Conservation (phyloP, 768 basidiomycete species). For the Boletus fagicola region DNA sequence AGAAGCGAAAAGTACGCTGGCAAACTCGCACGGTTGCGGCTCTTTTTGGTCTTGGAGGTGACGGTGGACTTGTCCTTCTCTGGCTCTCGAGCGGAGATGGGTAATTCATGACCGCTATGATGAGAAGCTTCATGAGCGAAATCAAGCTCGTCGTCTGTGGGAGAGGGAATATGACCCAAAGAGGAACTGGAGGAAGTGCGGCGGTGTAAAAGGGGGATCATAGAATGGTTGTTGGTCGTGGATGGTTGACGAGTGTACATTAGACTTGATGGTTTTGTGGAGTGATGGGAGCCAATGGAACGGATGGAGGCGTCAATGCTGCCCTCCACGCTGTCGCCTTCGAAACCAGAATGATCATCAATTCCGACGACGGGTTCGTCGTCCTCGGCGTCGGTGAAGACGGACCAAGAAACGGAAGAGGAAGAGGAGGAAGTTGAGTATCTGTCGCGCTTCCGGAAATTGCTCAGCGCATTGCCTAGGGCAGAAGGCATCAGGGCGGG, state of each 20-base stretch:
- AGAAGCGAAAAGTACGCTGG: constrained; percentile 76
- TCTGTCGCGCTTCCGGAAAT: constrained; percentile 45
- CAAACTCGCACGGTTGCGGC: constrained; percentile 68
- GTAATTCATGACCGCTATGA: constrained; percentile 32
- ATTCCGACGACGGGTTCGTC: constrained; percentile 36
- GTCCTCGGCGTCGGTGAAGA: constrained; percentile 63
- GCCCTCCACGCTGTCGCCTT: constrained; percentile 34
- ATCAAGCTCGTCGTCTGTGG: constrained; percentile 43
- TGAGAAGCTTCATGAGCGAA: constrained; percentile 37
- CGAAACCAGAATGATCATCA: constrained; percentile 34
- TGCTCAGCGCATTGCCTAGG: constrained; percentile 54
- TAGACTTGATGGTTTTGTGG: constrained; percentile 44
- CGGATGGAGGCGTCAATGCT: constrained; percentile 44
- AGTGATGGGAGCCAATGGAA: constrained; percentile 37
- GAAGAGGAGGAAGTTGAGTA: constrained; percentile 64
- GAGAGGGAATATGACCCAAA: constrained; percentile 32
- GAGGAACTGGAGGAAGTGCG: constrained; percentile 46
- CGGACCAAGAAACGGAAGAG: constrained; percentile 66
- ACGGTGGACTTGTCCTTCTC: constrained; percentile 30
- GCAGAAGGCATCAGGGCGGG: constrained; percentile 60
- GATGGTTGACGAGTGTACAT: constrained; percentile 71
- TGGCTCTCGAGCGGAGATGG: constrained; percentile 27
- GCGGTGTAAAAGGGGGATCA: constrained; percentile 54
- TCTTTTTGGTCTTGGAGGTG: constrained; percentile 44
- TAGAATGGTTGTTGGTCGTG: constrained; percentile 64